Evolutionary conservation across 164 flowering plant genomes (phyloP).

Genomic region (Sextonia rubra): DNA sequence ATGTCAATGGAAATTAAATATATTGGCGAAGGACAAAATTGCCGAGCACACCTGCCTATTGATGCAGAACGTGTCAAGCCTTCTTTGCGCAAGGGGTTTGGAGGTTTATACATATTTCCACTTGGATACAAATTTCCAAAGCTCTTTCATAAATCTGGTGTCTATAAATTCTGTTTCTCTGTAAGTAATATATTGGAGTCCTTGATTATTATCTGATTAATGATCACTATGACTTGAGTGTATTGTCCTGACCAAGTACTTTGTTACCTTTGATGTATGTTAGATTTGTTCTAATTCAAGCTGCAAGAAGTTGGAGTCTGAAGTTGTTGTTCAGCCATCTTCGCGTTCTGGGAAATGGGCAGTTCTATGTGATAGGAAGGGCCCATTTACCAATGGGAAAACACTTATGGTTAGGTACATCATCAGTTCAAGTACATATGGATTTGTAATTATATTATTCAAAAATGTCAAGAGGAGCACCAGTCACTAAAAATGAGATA

Average conservation of each 20-base stretch:
- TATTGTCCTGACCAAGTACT: neutral
- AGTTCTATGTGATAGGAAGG: conserved; percentile 17
- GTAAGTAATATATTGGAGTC: conserved; percentile 22
- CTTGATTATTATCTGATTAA: neutral
- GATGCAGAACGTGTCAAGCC: conserved; percentile 25
- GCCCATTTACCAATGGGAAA: conserved; percentile 1
- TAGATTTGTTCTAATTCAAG: conserved; percentile 25
- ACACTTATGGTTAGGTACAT: conserved; percentile 30
- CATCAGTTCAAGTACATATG: no score
- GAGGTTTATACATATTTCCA: conserved; percentile 63
- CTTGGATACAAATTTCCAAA: conserved; percentile 28
- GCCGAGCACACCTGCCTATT: conserved; percentile 15
- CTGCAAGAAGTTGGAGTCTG: conserved; percentile 25
- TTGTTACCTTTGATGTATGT: neutral
- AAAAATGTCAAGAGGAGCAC: no score
- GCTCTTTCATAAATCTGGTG: conserved; percentile 51
- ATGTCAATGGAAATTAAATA: conserved; percentile 43
- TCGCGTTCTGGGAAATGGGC: conserved; percentile 34
- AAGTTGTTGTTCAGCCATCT: conserved; percentile 35
- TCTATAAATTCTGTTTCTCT: conserved; percentile 44
- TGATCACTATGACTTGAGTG: neutral
- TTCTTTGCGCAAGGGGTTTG: conserved; percentile 36
- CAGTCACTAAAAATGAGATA: neutral
- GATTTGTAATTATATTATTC: no score
- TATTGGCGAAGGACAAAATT: conserved; percentile 4